A percentile compares a stretch with the other conserved stretches of the same genome.
Evolutionary conservation across 352 stramenopile species (phyloP).

Genomic region (Phytophthora citrophthora): DNA sequence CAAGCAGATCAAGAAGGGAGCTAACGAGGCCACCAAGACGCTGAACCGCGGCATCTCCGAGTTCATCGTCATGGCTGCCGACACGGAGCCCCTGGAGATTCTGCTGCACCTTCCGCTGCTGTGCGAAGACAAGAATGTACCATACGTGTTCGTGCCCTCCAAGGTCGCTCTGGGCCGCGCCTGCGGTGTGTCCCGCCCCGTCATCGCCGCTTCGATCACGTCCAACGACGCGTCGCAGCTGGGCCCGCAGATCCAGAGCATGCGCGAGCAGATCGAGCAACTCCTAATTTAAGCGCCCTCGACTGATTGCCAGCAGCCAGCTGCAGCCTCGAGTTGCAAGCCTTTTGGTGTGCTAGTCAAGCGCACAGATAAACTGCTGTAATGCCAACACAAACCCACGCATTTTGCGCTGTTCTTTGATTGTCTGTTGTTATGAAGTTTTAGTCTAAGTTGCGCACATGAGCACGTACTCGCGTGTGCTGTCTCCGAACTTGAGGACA

Average conservation of each 20-base stretch:
- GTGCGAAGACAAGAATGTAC: constrained; percentile 98
- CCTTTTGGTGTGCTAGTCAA: constrained; percentile 24
- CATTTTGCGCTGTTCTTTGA: constrained; percentile 17
- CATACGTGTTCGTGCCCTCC: constrained; percentile 94
- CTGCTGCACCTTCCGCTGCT: constrained; percentile 99
- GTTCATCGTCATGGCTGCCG: constrained; percentile 99
- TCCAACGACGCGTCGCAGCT: constrained; percentile 99
- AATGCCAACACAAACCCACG: constrained; percentile 25
- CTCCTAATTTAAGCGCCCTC: constrained; percentile 97
- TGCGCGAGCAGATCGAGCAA: constrained; percentile 99
- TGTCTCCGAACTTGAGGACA: constrained; percentile 96
- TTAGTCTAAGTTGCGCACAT: constrained; percentile 65
- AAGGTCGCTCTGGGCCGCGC: constrained; percentile 99
- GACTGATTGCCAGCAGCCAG: constrained; percentile 30
- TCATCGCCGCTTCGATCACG: constrained; percentile 99
- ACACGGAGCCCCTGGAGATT: constrained; percentile 99
- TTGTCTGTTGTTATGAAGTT: background rate
- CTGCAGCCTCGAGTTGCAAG: constrained; percentile 3
- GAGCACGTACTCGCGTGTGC: constrained; percentile 98
- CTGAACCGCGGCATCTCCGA: constrained; percentile 99
- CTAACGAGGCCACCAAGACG: constrained; percentile 99
- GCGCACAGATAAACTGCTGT: constrained; percentile 32
- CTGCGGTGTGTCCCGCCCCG: constrained; percentile 98
- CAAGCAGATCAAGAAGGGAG: constrained; percentile 99
- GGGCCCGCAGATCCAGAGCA: constrained; percentile 98